phyloP scores from a whole-genome alignment of 108 stramenopile genomes.

The Licmophora abbreviata region DNA sequence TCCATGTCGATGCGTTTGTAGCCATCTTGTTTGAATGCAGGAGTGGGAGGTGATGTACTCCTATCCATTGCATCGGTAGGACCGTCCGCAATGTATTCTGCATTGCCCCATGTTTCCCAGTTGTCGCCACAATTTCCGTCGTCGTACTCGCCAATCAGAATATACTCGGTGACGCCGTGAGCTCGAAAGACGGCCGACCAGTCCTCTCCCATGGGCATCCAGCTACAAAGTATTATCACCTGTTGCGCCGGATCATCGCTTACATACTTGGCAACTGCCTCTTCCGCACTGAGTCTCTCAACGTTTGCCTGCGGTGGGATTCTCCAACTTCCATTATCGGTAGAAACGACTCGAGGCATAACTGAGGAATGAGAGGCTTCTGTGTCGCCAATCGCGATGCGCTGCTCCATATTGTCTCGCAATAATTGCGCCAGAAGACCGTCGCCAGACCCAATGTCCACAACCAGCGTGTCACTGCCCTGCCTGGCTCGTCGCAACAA shows the following conservation, averaged over 20 bases:
- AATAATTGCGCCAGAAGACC: slow-evolving; percentile 61
- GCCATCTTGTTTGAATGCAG: slow-evolving; percentile 30
- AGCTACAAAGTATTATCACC: slow-evolving; percentile 67
- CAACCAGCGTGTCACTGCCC: slow-evolving; percentile 27
- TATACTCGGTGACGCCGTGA: slow-evolving; percentile 58
- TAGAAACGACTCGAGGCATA: slow-evolving; percentile 46
- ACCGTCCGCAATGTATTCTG: slow-evolving; percentile 14
- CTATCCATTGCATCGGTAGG: neutral
- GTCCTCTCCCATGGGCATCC: slow-evolving; percentile 80
- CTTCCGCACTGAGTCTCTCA: slow-evolving; percentile 36
- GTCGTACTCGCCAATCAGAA: slow-evolving; percentile 77
- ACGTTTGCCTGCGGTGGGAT: slow-evolving; percentile 44
- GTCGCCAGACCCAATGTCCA: slow-evolving; percentile 85
- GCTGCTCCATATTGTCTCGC: slow-evolving; percentile 32
- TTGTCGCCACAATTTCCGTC: slow-evolving; percentile 77
- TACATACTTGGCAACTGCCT: slow-evolving; percentile 52
- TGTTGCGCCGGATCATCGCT: slow-evolving; percentile 3
- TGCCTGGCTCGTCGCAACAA: slow-evolving; percentile 30
- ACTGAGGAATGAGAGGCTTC: neutral
- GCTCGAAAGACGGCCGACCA: slow-evolving; percentile 63
- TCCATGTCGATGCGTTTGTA: slow-evolving; percentile 57
- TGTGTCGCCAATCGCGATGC: neutral
- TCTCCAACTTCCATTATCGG: slow-evolving; percentile 73
- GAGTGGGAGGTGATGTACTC: slow-evolving; percentile 2
- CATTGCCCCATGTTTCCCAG: slow-evolving; percentile 79